A percentile compares a stretch with the other conserved stretches of the same genome.
Conservation (phyloP, 1,139 yeast genomes). For the Suhomyces kunorum region DNA sequence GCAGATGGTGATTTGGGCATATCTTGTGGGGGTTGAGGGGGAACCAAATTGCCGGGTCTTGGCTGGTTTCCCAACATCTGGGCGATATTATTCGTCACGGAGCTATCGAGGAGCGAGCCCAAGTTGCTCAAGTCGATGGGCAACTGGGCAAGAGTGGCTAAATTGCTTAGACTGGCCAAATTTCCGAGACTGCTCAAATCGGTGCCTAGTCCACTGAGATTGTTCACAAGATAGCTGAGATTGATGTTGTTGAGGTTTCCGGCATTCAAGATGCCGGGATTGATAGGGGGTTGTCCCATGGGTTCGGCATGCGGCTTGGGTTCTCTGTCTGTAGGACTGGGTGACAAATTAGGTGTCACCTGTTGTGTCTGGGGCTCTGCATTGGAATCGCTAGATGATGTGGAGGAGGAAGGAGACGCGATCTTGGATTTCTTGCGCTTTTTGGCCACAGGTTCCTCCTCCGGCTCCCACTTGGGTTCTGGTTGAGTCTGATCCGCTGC, state of each 20-base stretch:
- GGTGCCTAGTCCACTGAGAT: conserved; percentile 38
- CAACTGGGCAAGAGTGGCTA: conserved; percentile 48
- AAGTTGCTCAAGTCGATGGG: conserved; percentile 45
- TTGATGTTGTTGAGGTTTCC: conserved; percentile 49
- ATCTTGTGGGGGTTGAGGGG: conserved; percentile 2
- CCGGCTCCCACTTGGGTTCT: conserved; percentile 7
- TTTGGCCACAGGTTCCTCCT: conserved; percentile 9
- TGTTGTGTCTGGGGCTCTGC: conserved; percentile 13
- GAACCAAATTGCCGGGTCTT: not conserved
- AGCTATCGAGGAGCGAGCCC: conserved; percentile 30
- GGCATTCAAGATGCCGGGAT: conserved; percentile 34
- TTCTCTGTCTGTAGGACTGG: conserved; percentile 14
- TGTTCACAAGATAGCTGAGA: conserved; percentile 47
- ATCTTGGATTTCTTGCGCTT: conserved; percentile 10
- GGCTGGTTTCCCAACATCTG: conserved; percentile 2
- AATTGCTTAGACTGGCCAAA: conserved; percentile 42
- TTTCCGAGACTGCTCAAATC: conserved; percentile 41
- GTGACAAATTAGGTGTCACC: conserved; percentile 18
- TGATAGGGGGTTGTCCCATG: conserved; percentile 1
- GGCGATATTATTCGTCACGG: conserved; percentile 10
- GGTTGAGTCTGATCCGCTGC: conserved; percentile 21
- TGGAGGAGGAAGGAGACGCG: conserved; percentile 8
- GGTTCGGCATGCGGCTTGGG: conserved; percentile 1
- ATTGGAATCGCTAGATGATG: conserved; percentile 7
- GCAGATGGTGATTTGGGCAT: not conserved